Percentiles rank a stretch among this genome's conserved stretches.
Evolutionary conservation across 164 flowering plant species (phyloP).

Genomic region (Annona cherimola): DNA sequence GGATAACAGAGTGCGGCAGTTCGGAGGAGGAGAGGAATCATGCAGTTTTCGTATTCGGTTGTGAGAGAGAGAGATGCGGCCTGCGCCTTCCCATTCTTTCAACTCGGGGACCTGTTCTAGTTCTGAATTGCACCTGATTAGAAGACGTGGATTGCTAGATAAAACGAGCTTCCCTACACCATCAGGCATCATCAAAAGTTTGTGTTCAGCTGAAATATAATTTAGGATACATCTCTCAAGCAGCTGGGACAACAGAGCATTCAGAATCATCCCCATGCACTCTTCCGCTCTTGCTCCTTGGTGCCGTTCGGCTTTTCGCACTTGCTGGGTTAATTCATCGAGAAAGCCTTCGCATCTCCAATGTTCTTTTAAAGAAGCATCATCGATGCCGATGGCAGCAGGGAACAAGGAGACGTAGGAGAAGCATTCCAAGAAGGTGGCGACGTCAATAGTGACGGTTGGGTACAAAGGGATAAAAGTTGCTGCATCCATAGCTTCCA

Average conservation of each 20-base stretch:
- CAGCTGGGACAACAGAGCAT: background rate
- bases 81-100: no score
- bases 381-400: background rate
- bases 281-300: no score
- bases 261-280: no score
- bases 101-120: no score
- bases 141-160: no score
- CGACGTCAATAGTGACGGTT: background rate
- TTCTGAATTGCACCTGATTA: no score
- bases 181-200: no score
- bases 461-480: background rate
- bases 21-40: conserved; percentile 1
- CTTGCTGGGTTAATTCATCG: background rate
- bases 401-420: background rate
- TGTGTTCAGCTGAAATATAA: no score
- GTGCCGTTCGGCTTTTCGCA: no score
- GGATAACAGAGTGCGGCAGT: background rate
- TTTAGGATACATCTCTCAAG: background rate
- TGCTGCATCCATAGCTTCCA: background rate
- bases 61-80: no score
- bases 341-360: background rate
- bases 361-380: background rate
- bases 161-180: no score
- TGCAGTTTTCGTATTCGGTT: background rate
- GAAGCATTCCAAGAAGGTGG: background rate